These are phyloP conservation scores for Thalassiosira mediterranea DNA, from an alignment of 352 stramenopile genomes.

Conservation along the genomic window DNA sequence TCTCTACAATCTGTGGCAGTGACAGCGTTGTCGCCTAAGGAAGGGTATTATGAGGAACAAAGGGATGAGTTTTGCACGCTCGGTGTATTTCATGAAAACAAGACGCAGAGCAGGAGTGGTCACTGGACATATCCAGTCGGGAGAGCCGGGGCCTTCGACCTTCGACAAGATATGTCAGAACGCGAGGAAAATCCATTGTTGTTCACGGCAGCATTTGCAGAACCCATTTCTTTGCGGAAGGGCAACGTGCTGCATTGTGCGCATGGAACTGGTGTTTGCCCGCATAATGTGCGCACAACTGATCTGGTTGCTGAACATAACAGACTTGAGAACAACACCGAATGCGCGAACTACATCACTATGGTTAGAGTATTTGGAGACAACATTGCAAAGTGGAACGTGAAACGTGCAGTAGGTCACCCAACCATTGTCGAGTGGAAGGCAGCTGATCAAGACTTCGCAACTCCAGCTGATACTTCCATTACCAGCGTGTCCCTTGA, in stretches of 20 bases:
- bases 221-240: constrained; percentile 18
- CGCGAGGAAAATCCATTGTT: constrained; percentile 14
- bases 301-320: background rate
- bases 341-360: background rate
- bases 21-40: background rate
- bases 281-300: background rate
- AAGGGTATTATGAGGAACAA: constrained; percentile 3
- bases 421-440: constrained; percentile 11
- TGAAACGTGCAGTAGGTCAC: background rate
- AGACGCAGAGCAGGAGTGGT: background rate
- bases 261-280: constrained; percentile 7
- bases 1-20: constrained; percentile 25
- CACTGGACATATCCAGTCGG: constrained; percentile 14
- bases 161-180: constrained; percentile 2
- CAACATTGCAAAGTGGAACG: constrained; percentile 14
- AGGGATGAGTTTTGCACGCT: constrained; percentile 16
- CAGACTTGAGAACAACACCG: background rate
- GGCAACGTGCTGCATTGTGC: constrained; percentile 27
- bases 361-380: constrained; percentile 17
- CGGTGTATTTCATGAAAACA: constrained; percentile 8
- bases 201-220: constrained; percentile 18
- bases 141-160: constrained; percentile 21
- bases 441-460: background rate
- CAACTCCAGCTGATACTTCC: background rate
- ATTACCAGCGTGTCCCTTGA: constrained; percentile 10